These are phyloP conservation scores for Gynostemma pentaphyllum DNA, from an alignment of 306 rosid species.

Conservation along the genomic window DNA sequence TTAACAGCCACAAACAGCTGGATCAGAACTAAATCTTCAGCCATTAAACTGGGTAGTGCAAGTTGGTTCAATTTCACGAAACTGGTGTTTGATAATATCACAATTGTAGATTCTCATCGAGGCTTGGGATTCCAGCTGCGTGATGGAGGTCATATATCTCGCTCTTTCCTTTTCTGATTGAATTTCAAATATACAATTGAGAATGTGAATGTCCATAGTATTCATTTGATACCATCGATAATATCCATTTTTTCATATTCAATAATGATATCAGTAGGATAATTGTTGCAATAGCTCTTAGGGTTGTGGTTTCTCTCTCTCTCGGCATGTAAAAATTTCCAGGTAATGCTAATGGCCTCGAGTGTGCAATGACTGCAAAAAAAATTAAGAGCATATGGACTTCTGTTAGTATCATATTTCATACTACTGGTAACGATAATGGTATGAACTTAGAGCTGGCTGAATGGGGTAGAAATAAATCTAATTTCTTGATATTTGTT, in stretches of 20 bases:
- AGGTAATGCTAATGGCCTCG: neutral
- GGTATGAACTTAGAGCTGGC: neutral
- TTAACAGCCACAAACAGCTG: slow-evolving; percentile 59
- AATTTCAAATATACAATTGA: neutral
- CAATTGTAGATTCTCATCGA: slow-evolving; percentile 81
- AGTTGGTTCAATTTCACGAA: slow-evolving; percentile 62
- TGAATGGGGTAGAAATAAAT: neutral
- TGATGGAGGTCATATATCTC: slow-evolving; percentile 58
- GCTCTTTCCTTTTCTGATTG: neutral
- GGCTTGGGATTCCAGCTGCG: slow-evolving; percentile 87
- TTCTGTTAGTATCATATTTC: neutral
- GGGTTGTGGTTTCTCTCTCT: neutral
- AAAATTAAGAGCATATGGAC: neutral
- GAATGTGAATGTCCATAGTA: too few species aligned
- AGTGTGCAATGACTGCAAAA: neutral
- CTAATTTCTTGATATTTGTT: neutral
- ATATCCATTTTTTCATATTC: neutral
- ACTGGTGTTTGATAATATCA: slow-evolving; percentile 69
- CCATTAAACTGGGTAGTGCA: slow-evolving; percentile 87
- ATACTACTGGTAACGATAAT: neutral
- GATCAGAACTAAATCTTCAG: slow-evolving; percentile 85
- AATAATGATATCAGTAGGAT: neutral
- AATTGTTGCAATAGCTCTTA: neutral
- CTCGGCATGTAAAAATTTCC: neutral
- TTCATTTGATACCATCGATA: neutral